phyloP scores from a whole-genome alignment of 2,329 filamentous ascomycete species.

The Pseudomassariella vexata region DNA sequence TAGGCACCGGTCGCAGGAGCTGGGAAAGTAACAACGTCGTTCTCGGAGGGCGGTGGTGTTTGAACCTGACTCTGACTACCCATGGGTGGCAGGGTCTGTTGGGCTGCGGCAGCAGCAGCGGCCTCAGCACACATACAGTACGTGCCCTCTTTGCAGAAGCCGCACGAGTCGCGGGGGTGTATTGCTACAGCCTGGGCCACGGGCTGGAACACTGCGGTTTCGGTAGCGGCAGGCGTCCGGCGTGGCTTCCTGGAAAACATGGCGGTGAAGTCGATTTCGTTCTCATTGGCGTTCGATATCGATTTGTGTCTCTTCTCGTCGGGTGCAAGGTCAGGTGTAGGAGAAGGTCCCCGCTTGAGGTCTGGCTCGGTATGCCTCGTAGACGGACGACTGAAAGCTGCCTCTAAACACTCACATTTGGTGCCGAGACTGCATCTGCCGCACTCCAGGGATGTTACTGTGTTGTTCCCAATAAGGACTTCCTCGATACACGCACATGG shows the following conservation, averaged over 20 bases:
- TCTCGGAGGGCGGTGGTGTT: conserved; percentile 56
- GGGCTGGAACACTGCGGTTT: conserved; percentile 21
- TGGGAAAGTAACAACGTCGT: no score
- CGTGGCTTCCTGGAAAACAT: conserved; percentile 52
- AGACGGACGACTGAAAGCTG: conserved; percentile 30
- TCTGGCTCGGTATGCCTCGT: conserved; percentile 27
- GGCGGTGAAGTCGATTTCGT: conserved; percentile 71
- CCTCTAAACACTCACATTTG: conserved; percentile 57
- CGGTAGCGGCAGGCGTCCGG: conserved; percentile 30
- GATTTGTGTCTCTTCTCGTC: conserved; percentile 52
- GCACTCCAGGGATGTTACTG: conserved; percentile 48
- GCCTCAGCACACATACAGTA: conserved; percentile 75
- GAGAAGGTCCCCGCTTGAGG: conserved; percentile 44
- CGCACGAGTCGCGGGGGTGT: conserved; percentile 62
- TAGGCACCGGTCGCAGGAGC: conserved; percentile 49
- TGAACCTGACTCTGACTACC: conserved; percentile 47
- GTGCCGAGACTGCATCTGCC: conserved; percentile 58
- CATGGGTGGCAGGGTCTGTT: conserved; percentile 31
- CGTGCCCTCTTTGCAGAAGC: conserved; percentile 77
- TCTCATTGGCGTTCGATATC: conserved; percentile 40
- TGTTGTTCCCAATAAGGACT: conserved; percentile 45
- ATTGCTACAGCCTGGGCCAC: conserved; percentile 24
- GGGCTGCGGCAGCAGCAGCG: conserved; percentile 25
- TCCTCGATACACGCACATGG: conserved; percentile 56
- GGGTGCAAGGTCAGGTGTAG: conserved; percentile 33